Evolutionary conservation across 2,329 filamentous ascomycete species (phyloP), one percentile per base, ranked within the genome.

Genomic region (Leptoxyphium fumago): DNA sequence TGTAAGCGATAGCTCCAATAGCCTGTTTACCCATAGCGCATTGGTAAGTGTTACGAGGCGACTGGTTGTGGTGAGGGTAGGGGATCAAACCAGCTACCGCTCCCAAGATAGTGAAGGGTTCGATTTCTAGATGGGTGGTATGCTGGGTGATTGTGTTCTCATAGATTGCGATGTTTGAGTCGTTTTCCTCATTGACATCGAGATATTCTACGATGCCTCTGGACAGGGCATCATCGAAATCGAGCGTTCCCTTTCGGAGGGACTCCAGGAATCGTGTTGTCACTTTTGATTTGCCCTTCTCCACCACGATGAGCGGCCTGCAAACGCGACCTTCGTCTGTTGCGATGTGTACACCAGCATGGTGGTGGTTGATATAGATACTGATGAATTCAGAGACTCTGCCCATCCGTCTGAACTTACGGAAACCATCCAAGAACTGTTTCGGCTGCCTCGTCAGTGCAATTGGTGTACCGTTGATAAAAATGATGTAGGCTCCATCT

Each of bases 11-110:
- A 29, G 89, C 88, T 29, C 91, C 91, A 61, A 98, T 96, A 34
- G 91, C 91, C 82, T 98, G 91, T 68, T 98, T 98, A 75, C 91
- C 91, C 91, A 98, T 98, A 66, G 91, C 91, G 67, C 89, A 95
- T 72, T 96, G 88, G 59, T 98, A 98, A 0, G 91, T 98, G 61
- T 98, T 98, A 73, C 91, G 77, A 9, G 91, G 91, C 13, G 93
- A 98, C 63, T 98, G 91, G 64, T 98, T 98, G 70, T 98, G 91
- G 62, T 98, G 91, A 8, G 91, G 91, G 59, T 96, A 98, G 4
- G 91, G 91, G 61, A 98, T 98, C 32, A 98, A 72, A 38, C 91
- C 91, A 34, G 91, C 91, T 21, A 98, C 91, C 40, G 91, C 91
- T 21, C 91, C 91, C 11, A 98, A 75, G 41, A 98, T 82, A 1